phyloP scores from a whole-genome alignment of 805 yeast species.

The Yamadazyma tumulicola region DNA sequence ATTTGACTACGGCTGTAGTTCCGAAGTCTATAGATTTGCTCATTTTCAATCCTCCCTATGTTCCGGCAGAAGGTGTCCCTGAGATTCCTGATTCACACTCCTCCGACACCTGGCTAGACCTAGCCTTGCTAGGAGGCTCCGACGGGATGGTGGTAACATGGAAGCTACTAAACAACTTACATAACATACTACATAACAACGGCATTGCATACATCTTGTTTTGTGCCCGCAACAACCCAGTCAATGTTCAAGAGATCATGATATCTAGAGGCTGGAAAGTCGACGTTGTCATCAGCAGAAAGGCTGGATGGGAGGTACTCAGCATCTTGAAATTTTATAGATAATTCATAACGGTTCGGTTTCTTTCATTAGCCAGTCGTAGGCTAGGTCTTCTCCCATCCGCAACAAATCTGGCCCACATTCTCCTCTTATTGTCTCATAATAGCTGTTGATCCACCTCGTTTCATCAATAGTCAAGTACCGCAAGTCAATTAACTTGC shows the following conservation, averaged over 20 bases:
- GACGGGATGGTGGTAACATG: conserved; percentile 89
- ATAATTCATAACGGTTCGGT: conserved; percentile 35
- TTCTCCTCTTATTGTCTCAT: conserved; percentile 28
- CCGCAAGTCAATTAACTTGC: conserved; percentile 33
- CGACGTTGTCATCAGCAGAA: conserved; percentile 55
- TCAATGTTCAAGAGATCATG: conserved; percentile 51
- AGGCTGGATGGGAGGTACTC: conserved; percentile 95
- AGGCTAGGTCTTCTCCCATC: conserved; percentile 54
- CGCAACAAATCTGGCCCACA: conserved; percentile 44
- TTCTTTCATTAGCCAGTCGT: conserved; percentile 70
- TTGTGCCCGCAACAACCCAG: conserved; percentile 88
- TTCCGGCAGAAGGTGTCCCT: conserved; percentile 82
- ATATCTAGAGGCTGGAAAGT: conserved; percentile 49
- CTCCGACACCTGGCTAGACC: conserved; percentile 72
- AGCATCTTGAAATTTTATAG: conserved; percentile 60
- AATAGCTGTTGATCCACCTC: conserved; percentile 39
- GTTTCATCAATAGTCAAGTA: conserved; percentile 28
- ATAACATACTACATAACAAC: conserved; percentile 42
- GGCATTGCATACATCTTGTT: conserved; percentile 89
- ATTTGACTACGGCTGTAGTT: conserved; percentile 51
- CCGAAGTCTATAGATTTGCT: conserved; percentile 58
- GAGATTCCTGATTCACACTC: conserved; percentile 42
- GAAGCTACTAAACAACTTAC: conserved; percentile 53
- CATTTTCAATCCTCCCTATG: conserved; percentile 95
- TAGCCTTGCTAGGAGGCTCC: conserved; percentile 85